A percentile compares a stretch with the other conserved stretches of the same genome.
Conservation (phyloP, 2,329 filamentous ascomycete species). For the Ophiostoma tasmaniense region DNA sequence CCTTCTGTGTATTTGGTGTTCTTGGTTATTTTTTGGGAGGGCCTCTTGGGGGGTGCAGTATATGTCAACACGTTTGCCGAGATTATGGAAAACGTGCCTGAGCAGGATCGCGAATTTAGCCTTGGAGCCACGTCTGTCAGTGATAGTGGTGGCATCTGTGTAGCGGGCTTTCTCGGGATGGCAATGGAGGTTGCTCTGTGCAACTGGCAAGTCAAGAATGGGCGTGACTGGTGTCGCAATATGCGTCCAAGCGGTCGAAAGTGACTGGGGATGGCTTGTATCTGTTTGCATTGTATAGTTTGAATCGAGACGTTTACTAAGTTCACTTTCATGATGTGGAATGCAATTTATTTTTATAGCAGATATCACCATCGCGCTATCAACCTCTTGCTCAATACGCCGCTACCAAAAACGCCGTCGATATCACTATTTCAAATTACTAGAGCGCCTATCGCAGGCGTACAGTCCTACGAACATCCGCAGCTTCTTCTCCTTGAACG, state of each 20-base stretch:
- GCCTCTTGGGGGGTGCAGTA: conserved; percentile 78
- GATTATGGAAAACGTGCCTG: conserved; percentile 74
- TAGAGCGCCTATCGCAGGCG: too few species aligned
- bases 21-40: conserved; percentile 84
- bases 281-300: background rate
- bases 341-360: too few species aligned
- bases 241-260: conserved; percentile 33
- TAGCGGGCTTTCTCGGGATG: conserved; percentile 80
- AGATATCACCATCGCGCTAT: too few species aligned
- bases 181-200: conserved; percentile 73
- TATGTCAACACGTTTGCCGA: conserved; percentile 96
- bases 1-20: conserved; percentile 85
- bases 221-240: conserved; percentile 63
- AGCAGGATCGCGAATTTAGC: conserved; percentile 80
- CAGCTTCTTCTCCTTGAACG: background rate
- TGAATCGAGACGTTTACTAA: background rate
- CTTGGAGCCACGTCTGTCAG: conserved; percentile 84
- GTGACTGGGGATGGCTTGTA: background rate
- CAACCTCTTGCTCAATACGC: too few species aligned
- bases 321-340: background rate
- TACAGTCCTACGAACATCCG: background rate
- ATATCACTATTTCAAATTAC: background rate
- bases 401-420: too few species aligned
- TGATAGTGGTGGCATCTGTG: conserved; percentile 82
- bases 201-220: conserved; percentile 72